Base-by-base conservation (phyloP, 805 yeast genomes). In the Hanseniaspora hatyaiensis region DNA sequence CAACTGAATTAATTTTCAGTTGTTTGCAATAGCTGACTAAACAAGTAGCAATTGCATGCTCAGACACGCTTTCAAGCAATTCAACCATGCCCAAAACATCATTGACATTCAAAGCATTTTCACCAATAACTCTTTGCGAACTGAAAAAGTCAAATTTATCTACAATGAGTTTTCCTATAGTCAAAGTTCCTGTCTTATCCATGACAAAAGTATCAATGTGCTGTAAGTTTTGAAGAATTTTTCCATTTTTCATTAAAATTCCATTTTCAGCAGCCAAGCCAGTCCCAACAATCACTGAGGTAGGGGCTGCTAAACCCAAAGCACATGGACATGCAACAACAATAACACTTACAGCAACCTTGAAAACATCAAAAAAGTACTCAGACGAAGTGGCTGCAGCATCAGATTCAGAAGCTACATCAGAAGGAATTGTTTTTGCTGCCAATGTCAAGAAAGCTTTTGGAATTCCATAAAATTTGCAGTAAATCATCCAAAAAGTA, bases 251-350 rank as follows among this genome's bases (percentile, higher is more conserved):
- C 57, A 92, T 82, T 47, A 92, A 68, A 4, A 92, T 82, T 16
- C 98, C 97, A 61, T 85, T 71, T 12, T 74, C 63, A 0, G 98
- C 97, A 34, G 95, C 97, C 19, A 86, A 81, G 34, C 98, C 98
- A 2, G 97, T 89, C 8, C 96, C 98, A 2, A 92, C 98, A 96
- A 94, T 92, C 9, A 92, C 85, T 0, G 97, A 97, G 1, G 98
- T 94, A 1, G 99, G 99, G 0, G 97, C 95, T 3, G 96, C 96
- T 43, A 92, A 70, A 2, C 98, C 99, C 20, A 92, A 66, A 0
- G 98, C 97, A 71, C 98, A 92, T 0, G 99, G 99, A 64, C 99
- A 92, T 1, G 98, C 98, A 42, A 92, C 96, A 9, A 92, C 96
- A 53, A 94, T 75, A 4, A 92, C 98, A 6, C 94, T 79, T 23